These are phyloP conservation scores for Starmerella apicola DNA, from an alignment of 805 yeast species.

Conservation along the genomic window DNA sequence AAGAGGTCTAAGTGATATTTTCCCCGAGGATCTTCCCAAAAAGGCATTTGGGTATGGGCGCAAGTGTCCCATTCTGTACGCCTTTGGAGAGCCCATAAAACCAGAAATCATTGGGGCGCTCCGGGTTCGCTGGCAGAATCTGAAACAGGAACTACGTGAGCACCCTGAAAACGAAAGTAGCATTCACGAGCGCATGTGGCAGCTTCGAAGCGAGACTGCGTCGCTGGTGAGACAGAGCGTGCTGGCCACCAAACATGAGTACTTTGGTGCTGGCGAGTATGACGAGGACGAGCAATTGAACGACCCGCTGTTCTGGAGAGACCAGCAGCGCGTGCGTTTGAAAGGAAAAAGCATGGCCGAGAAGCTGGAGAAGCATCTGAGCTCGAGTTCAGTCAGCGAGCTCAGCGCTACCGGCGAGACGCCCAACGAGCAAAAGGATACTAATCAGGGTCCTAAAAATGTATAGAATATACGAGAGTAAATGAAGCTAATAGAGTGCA, in stretches of 20 bases:
- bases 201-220: slow-evolving; percentile 60
- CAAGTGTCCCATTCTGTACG: slow-evolving; percentile 55
- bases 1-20: slow-evolving; percentile 74
- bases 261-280: slow-evolving; percentile 9
- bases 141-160: slow-evolving; percentile 22
- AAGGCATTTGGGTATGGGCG: slow-evolving; percentile 44
- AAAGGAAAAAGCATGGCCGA: slow-evolving; percentile 12
- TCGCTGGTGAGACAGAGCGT: slow-evolving; percentile 54
- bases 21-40: slow-evolving; percentile 60
- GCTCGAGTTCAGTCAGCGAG: too few species aligned
- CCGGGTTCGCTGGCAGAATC: slow-evolving; percentile 54
- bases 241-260: slow-evolving; percentile 14
- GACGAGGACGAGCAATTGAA: slow-evolving; percentile 60
- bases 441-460: too few species aligned
- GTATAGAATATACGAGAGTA: too few species aligned
- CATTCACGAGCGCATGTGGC: slow-evolving; percentile 37
- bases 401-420: too few species aligned
- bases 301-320: slow-evolving; percentile 58
- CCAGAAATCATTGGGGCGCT: slow-evolving; percentile 47
- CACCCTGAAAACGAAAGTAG: slow-evolving; percentile 37
- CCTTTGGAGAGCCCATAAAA: slow-evolving; percentile 59
- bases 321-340: slow-evolving; percentile 8
- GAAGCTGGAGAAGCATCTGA: slow-evolving; percentile 10
- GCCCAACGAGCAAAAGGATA: too few species aligned
- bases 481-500: too few species aligned